phyloP scores from a whole-genome alignment of 2,329 filamentous ascomycete genomes.

The Fusarium phyllophilum region DNA sequence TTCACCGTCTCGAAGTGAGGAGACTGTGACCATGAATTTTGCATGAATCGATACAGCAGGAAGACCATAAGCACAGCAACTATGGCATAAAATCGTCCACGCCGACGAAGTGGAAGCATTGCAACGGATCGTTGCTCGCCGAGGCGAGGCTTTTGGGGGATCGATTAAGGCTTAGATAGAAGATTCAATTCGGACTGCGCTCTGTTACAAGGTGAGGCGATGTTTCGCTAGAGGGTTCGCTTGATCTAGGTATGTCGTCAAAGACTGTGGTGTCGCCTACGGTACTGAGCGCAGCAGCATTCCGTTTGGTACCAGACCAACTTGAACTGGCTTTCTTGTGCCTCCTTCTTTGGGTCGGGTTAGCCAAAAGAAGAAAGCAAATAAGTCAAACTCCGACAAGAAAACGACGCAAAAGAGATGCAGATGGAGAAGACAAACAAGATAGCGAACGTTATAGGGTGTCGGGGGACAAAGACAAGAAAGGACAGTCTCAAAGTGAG shows the following conservation, averaged over 20 bases:
- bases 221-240: neutral
- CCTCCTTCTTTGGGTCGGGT: neutral
- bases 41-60: conserved; percentile 61
- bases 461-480: conserved; percentile 1
- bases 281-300: conserved; percentile 21
- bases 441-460: neutral
- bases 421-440: neutral
- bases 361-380: neutral
- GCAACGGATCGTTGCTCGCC: conserved; percentile 37
- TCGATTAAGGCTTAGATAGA: neutral
- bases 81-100: conserved; percentile 70
- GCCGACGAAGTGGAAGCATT: conserved; percentile 65
- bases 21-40: conserved; percentile 52
- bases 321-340: neutral
- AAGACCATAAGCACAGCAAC: conserved; percentile 66
- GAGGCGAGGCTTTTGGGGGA: conserved; percentile 36
- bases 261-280: conserved; percentile 19
- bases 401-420: neutral
- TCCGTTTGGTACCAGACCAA: conserved; percentile 18
- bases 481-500: conserved; percentile 13
- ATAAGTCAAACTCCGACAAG: neutral
- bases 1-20: conserved; percentile 21
- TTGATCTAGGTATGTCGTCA: conserved; percentile 8
- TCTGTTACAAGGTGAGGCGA: neutral
- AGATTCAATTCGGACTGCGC: neutral